These are phyloP conservation scores for Capronia epimyces DNA, from an alignment of 2,329 filamentous ascomycete species.

Conservation along the genomic window DNA sequence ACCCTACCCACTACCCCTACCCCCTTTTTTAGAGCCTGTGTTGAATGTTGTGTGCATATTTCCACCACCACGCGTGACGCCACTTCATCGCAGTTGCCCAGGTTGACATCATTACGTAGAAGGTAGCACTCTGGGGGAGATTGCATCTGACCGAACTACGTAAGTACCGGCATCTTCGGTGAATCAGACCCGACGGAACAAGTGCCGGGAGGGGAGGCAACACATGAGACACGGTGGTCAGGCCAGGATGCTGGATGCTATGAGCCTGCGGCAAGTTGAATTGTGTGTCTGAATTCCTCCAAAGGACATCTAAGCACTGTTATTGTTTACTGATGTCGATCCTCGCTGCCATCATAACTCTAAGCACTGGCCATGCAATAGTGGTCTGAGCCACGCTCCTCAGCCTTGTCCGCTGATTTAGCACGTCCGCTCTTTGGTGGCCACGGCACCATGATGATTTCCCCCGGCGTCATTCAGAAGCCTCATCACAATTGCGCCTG, in stretches of 20 bases:
- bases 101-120: not conserved
- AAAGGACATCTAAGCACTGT: not conserved
- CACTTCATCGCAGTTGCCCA: not conserved
- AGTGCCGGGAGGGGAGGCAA: not conserved
- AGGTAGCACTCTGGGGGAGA: conserved; percentile 1
- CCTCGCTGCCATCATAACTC: not conserved
- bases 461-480: too few species aligned
- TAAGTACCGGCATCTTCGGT: not conserved
- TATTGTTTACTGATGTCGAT: not conserved
- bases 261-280: too few species aligned
- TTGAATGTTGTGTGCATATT: not conserved
- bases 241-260: too few species aligned
- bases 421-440: too few species aligned
- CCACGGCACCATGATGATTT: too few species aligned
- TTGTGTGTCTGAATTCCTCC: too few species aligned
- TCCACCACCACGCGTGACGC: not conserved
- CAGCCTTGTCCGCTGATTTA: too few species aligned
- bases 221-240: not conserved
- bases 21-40: not conserved
- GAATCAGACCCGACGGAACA: not conserved
- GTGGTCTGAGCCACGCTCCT: not conserved
- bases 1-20: not conserved
- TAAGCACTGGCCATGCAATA: not conserved
- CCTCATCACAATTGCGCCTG: too few species aligned
- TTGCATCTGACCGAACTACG: conserved; percentile 1